Percentiles rank a stretch among this genome's conserved stretches.
Evolutionary conservation across 352 stramenopile species (phyloP).

Genomic region (Porosira glacialis): DNA sequence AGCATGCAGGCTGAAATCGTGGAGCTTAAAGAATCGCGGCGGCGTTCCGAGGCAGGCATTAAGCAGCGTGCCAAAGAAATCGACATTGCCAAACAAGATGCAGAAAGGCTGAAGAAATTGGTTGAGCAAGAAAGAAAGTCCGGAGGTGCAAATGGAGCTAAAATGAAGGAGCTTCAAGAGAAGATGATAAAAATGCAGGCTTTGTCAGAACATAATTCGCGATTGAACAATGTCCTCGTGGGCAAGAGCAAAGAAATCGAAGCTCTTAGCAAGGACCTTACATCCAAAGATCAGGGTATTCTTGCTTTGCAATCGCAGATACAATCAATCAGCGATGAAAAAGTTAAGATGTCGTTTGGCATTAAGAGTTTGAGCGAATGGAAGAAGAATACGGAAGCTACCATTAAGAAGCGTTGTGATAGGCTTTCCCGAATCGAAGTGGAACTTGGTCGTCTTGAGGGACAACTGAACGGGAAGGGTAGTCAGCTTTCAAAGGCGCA

Average conservation of each 20-base stretch:
- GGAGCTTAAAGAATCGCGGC: conserved; percentile 22
- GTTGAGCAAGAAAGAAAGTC: conserved; percentile 10
- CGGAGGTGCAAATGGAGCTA: conserved; percentile 15
- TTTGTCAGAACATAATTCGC: too few relatives aligned
- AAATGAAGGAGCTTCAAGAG: conserved; percentile 17
- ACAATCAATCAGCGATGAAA: conserved; percentile 20
- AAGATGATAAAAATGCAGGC: conserved; percentile 27
- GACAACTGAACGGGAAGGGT: conserved; percentile 27
- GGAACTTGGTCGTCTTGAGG: conserved; percentile 12
- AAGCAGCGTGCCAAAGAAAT: conserved; percentile 25
- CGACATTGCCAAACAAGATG: conserved; percentile 18
- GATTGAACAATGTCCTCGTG: too few relatives aligned
- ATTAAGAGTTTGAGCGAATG: conserved; percentile 37
- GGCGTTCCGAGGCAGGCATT: conserved; percentile 16
- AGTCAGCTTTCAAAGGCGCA: conserved; percentile 24
- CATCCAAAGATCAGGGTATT: too few relatives aligned
- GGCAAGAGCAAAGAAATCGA: too few relatives aligned
- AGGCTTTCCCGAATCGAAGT: too few relatives aligned
- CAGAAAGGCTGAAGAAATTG: conserved; percentile 28
- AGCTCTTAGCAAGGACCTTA: too few relatives aligned
- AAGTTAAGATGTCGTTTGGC: conserved; percentile 21
- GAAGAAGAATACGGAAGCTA: conserved; percentile 37
- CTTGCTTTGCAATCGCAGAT: too few relatives aligned
- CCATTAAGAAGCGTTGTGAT: too few relatives aligned
- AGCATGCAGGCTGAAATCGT: conserved; percentile 32